Base-by-base conservation (phyloP, 2,329 filamentous ascomycete species). In the Penicillium polonicum region DNA sequence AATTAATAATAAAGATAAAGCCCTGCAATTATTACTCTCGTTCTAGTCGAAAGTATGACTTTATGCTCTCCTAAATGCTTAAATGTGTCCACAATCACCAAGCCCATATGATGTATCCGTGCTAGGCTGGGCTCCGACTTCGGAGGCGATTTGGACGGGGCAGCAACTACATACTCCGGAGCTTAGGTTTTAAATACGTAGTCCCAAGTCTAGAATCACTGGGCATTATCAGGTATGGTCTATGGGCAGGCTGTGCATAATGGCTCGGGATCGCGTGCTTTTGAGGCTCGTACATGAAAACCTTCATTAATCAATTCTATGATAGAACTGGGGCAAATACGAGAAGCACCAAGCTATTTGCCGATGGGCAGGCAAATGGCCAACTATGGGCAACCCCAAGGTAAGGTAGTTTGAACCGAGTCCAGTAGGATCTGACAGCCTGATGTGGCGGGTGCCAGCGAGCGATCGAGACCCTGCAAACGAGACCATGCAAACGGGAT, bases 291-390 rank as follows among this genome's bases (percentile, higher is more conserved):
- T 39, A 50, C 12, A 39, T 35, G 8, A 39, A 39, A 38, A 52
- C 21, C 19, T 39, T 41, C n/a, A 23, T 29, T 19, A 10, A 35
- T 36, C 17, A 25, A 29, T 25, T 31, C 6, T 19, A 9, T 23
- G 5, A 8, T 51, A n/a, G 21, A 17, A 31, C 17, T 36, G 2
- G 8, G 23, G 13, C n/a, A 38, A 38, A 48, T 27, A 48, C 43
- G 15, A 27, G 41, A 46, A 38, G 23, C 42, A 33, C 10, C 23
- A 8, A n/a, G n/a, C 29, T 23, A 33, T 46, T 33, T 29, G 21
- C 31, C 35, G 52, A 46, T 48, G 51, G 57, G 46, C 54, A 64
- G 57, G 49, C 56, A 64, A 45, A 57, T 57, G 56, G 58, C 57
- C 51, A 39, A 54, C 39, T 59, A 55, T 56, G 56, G 23, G 23